phyloP scores from a whole-genome alignment of 306 rosid genomes.

The Lagenaria siceraria region DNA sequence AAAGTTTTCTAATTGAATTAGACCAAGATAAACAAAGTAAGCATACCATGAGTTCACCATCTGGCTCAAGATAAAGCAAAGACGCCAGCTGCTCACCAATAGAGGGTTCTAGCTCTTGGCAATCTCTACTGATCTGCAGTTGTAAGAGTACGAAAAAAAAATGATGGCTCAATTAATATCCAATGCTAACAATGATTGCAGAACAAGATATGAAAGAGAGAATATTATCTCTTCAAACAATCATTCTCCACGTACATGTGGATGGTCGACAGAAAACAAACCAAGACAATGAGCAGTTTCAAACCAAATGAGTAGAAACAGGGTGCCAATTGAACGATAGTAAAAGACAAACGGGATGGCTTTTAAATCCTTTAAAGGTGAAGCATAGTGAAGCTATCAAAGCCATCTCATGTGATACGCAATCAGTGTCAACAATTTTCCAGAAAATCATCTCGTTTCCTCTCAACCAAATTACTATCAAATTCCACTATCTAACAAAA shows the following conservation, averaged over 20 bases:
- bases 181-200: neutral
- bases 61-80: constrained; percentile 94
- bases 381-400: too few relatives aligned
- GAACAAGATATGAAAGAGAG: neutral
- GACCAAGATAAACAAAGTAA: constrained; percentile 7
- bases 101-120: constrained; percentile 90
- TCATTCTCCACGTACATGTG: neutral
- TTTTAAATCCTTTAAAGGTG: too few relatives aligned
- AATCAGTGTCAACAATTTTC: too few relatives aligned
- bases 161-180: neutral
- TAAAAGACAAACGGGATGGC: neutral
- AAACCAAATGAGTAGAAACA: neutral
- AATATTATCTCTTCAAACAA: neutral
- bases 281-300: neutral
- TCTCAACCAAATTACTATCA: too few relatives aligned
- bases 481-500: too few relatives aligned
- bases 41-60: constrained; percentile 97
- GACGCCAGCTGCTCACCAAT: constrained; percentile 97
- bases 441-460: too few relatives aligned
- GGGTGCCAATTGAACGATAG: neutral
- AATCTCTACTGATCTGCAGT: constrained; percentile 98
- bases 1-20: neutral
- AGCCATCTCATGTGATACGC: too few relatives aligned
- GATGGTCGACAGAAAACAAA: neutral
- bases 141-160: neutral